Percentiles rank a stretch among this genome's conserved stretches.
Conservation (phyloP, 2,329 filamentous ascomycete species). For the Hirsutella thompsonii region DNA sequence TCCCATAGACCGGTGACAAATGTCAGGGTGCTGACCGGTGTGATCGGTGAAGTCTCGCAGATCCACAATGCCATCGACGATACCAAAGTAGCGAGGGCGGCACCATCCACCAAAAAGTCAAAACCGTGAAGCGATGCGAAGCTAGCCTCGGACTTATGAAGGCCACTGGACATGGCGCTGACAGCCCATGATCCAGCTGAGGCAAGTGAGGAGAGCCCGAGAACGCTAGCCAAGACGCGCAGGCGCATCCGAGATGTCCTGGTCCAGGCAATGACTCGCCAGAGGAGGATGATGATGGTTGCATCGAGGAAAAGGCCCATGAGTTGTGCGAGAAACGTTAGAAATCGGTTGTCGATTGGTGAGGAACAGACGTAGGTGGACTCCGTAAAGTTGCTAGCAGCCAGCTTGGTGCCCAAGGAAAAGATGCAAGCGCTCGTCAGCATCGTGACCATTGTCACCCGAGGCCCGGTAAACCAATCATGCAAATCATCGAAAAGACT, state of each 20-base stretch:
- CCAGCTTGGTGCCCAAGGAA: slow-evolving; percentile 27
- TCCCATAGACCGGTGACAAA: slow-evolving; percentile 26
- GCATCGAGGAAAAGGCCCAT: slow-evolving; percentile 32
- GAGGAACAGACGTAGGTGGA: slow-evolving; percentile 40
- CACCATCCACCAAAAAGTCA: slow-evolving; percentile 34
- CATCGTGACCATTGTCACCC: slow-evolving; percentile 20
- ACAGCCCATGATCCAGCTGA: slow-evolving; percentile 23
- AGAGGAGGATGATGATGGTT: slow-evolving; percentile 30
- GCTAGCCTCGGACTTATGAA: slow-evolving; percentile 12
- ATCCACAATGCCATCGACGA: slow-evolving; percentile 32
- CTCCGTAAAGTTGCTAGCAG: slow-evolving; percentile 21
- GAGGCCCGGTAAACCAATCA: slow-evolving; percentile 31
- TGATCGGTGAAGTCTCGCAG: slow-evolving; percentile 31
- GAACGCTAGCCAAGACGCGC: slow-evolving; percentile 28
- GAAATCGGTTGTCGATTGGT: slow-evolving; percentile 22
- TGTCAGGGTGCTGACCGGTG: slow-evolving; percentile 27
- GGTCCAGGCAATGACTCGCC: slow-evolving; percentile 39
- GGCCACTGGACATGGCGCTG: slow-evolving; percentile 15
- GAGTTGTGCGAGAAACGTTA: slow-evolving; percentile 27
- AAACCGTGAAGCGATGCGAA: slow-evolving; percentile 33
- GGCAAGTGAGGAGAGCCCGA: slow-evolving; percentile 26
- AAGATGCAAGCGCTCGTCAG: slow-evolving; percentile 25
- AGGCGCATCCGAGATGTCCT: slow-evolving; percentile 33
- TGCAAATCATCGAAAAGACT: slow-evolving; percentile 33
- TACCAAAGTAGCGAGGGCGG: slow-evolving; percentile 29